Evolutionary conservation across 2,329 filamentous ascomycete species (phyloP).

Genomic region (Fusarium fujikuroi): DNA sequence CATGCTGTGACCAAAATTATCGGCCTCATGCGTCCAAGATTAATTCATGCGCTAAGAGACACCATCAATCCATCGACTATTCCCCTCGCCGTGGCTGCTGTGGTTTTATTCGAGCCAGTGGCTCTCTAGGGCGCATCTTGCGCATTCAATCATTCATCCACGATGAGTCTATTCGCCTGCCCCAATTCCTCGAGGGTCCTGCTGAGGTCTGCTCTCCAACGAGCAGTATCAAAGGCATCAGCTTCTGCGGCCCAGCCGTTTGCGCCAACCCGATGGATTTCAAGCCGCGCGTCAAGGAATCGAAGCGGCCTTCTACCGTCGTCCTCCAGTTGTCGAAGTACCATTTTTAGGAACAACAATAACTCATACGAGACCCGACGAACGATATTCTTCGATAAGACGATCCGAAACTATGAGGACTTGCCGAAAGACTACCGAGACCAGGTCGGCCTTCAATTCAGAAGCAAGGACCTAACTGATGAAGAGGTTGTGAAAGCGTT

Average conservation of each 20-base stretch:
- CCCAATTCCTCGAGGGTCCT: conserved; percentile 47
- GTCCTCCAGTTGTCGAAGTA: conserved; percentile 15
- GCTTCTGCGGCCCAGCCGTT: conserved; percentile 34
- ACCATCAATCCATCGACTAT: conserved; percentile 35
- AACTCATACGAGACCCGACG: conserved; percentile 42
- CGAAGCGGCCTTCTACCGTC: conserved; percentile 13
- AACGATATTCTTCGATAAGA: conserved; percentile 50
- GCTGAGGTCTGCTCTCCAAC: conserved; percentile 44
- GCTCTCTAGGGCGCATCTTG: conserved; percentile 41
- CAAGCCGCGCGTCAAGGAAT: conserved; percentile 17
- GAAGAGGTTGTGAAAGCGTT: conserved; percentile 62
- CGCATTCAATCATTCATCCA: conserved; percentile 32
- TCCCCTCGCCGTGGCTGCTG: conserved; percentile 20
- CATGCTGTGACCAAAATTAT: conserved; percentile 35
- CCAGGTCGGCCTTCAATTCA: conserved; percentile 64
- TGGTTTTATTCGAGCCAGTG: conserved; percentile 33
- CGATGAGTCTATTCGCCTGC: conserved; percentile 46
- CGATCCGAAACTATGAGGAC: conserved; percentile 65
- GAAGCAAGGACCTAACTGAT: conserved; percentile 59
- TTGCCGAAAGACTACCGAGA: conserved; percentile 69
- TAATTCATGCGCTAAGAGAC: conserved; percentile 41
- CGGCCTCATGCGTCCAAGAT: conserved; percentile 38
- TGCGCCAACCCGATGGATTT: conserved; percentile 41
- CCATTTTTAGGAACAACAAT: conserved; percentile 20
- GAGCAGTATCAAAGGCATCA: conserved; percentile 34